Evolutionary conservation across 2,329 filamentous ascomycete genomes (phyloP).

Genomic region (Botrytis sinoallii): DNA sequence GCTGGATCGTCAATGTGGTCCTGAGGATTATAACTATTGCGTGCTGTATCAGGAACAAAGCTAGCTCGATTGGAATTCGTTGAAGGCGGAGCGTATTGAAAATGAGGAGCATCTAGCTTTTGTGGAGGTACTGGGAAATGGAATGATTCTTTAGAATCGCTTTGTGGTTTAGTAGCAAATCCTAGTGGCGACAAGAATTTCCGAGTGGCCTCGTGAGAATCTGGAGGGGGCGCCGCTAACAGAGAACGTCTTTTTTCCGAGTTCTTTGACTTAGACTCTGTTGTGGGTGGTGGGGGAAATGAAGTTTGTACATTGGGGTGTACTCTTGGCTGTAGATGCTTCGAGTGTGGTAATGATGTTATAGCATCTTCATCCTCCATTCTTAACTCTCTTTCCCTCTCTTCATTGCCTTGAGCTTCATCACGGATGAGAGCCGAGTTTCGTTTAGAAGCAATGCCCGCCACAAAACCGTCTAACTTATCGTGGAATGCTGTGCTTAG

Average conservation of each 20-base stretch:
- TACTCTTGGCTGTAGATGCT: constrained; percentile 57
- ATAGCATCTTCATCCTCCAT: constrained; percentile 82
- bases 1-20: constrained; percentile 30
- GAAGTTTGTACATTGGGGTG: constrained; percentile 32
- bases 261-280: constrained; percentile 46
- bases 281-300: constrained; percentile 36
- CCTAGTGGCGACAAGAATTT: constrained; percentile 33
- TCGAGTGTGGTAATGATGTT: constrained; percentile 71
- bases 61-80: constrained; percentile 36
- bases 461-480: constrained; percentile 82
- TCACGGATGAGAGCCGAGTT: constrained; percentile 80
- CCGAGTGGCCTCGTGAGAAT: constrained; percentile 43
- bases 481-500: constrained; percentile 78
- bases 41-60: constrained; percentile 26
- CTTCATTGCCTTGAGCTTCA: constrained; percentile 73
- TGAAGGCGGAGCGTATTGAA: constrained; percentile 55
- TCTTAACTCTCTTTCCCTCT: constrained; percentile 75
- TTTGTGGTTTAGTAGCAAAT: constrained; percentile 5
- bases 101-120: constrained; percentile 52
- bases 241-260: constrained; percentile 46
- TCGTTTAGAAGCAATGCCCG: constrained; percentile 80
- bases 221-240: constrained; percentile 17
- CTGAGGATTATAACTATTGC: constrained; percentile 31
- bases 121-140: constrained; percentile 54
- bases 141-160: constrained; percentile 42